Percentiles rank a stretch among this genome's conserved stretches.
phyloP scores from a whole-genome alignment of 225 moss, liverwort and hornwort genomes.

The Neckera pumila region DNA sequence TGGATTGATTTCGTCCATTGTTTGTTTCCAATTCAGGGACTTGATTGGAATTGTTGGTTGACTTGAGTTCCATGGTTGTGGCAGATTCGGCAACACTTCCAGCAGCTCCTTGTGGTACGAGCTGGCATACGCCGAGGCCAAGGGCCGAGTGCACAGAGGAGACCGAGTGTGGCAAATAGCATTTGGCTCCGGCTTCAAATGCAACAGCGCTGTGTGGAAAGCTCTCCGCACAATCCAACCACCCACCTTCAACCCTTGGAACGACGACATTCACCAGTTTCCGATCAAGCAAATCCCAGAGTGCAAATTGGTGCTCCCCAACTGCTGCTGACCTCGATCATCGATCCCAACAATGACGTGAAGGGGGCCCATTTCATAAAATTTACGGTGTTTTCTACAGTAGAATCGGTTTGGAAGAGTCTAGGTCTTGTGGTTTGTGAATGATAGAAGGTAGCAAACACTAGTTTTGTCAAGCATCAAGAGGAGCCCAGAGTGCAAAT shows the following conservation, averaged over 20 bases:
- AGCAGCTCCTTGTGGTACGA: conserved; percentile 55
- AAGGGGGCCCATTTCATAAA: background rate
- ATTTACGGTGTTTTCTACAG: background rate
- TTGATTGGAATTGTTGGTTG: background rate
- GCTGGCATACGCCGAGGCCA: conserved; percentile 33
- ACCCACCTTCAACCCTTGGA: conserved; percentile 19
- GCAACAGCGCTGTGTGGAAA: conserved; percentile 47
- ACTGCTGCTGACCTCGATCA: background rate
- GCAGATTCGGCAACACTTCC: conserved; percentile 39
- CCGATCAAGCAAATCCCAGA: conserved; percentile 8
- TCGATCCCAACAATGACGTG: background rate
- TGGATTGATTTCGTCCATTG: background rate
- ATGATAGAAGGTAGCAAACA: background rate
- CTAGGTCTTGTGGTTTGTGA: background rate
- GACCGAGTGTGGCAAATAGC: conserved; percentile 52
- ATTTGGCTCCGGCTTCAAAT: conserved; percentile 43
- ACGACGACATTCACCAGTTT: conserved; percentile 4
- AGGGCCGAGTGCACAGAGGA: conserved; percentile 22
- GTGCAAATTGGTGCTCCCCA: background rate
- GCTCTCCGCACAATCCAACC: conserved; percentile 20
- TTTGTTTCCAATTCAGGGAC: background rate
- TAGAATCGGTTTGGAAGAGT: background rate
- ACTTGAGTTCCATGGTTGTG: background rate
- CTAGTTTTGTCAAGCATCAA: too few species aligned
- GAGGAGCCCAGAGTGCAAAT: background rate